phyloP scores from a whole-genome alignment of 176 grass and related monocot species.

The Eleusine coracana region DNA sequence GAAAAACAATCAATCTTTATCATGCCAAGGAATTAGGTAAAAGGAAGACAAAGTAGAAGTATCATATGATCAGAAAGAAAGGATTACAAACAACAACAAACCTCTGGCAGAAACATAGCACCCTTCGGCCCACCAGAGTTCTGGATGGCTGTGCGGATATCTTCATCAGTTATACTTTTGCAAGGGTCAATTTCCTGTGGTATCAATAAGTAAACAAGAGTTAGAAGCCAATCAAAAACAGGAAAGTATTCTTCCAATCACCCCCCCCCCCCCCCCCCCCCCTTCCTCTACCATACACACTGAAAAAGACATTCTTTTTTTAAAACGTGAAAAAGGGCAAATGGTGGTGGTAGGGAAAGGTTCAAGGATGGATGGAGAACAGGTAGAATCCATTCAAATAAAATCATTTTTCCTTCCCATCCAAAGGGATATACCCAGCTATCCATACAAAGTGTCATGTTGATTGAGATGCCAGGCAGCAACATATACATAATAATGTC shows the following conservation, averaged over 20 bases:
- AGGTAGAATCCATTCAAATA: neutral
- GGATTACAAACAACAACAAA: conserved; percentile 35
- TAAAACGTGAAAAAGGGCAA: neutral
- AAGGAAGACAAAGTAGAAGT: conserved; percentile 33
- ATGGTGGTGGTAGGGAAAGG: neutral
- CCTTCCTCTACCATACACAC: no score
- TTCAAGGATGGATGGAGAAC: neutral
- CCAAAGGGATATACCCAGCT: neutral
- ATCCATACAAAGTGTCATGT: neutral
- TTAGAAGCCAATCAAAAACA: conserved; percentile 20
- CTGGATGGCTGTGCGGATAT: conserved; percentile 80
- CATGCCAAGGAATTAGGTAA: conserved; percentile 14
- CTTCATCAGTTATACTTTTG: conserved; percentile 80
- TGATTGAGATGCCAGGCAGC: neutral
- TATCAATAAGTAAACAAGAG: conserved; percentile 34
- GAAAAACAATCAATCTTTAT: conserved; percentile 23
- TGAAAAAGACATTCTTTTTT: no score
- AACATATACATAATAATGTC: conserved; percentile 5
- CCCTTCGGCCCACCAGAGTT: conserved; percentile 82
- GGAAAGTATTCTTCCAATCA: neutral
- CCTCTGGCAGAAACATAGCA: conserved; percentile 96
- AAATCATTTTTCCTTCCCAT: neutral
- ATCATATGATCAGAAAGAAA: conserved; percentile 13
- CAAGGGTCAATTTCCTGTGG: conserved; percentile 92
- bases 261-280: no score